These are phyloP conservation scores for Colletotrichum falcatum DNA, from an alignment of 2,329 filamentous ascomycete species.

Conservation along the genomic window DNA sequence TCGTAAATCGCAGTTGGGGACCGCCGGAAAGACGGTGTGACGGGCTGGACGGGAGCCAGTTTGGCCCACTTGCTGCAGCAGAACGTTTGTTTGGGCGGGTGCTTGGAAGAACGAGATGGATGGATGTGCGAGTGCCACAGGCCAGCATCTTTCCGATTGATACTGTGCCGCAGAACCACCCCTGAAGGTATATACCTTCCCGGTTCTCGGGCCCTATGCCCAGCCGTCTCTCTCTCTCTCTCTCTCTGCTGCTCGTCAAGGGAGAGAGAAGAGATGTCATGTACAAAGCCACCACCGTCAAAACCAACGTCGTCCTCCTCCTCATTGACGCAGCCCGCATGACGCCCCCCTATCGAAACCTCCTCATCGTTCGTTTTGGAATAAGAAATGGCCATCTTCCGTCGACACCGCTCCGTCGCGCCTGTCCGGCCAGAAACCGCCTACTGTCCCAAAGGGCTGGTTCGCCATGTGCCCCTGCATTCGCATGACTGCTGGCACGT, in stretches of 20 bases:
- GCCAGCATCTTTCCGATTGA: background rate
- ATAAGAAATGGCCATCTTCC: slow-evolving; percentile 11
- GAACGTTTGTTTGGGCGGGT: too few species aligned
- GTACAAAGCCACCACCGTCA: background rate
- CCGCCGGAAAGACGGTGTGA: slow-evolving; percentile 21
- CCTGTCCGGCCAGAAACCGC: background rate
- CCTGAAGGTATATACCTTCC: background rate
- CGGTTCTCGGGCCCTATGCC: slow-evolving; percentile 18
- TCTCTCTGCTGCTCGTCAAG: background rate
- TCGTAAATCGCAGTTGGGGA: background rate
- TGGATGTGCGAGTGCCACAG: background rate
- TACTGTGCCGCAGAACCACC: background rate
- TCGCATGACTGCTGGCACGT: slow-evolving; percentile 19
- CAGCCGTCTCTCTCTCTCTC: background rate
- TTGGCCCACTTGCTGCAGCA: background rate
- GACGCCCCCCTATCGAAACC: background rate
- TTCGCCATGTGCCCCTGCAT: slow-evolving; percentile 16
- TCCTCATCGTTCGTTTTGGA: slow-evolving; percentile 3
- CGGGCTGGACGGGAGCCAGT: slow-evolving; percentile 12
- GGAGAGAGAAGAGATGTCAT: background rate
- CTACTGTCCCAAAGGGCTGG: slow-evolving; percentile 24
- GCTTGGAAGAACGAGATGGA: background rate
- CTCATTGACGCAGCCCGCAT: background rate
- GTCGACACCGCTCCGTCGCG: background rate
- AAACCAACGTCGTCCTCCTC: background rate